phyloP scores from a whole-genome alignment of 2,329 filamentous ascomycete genomes.

The Phyllosticta paracitricarpa region DNA sequence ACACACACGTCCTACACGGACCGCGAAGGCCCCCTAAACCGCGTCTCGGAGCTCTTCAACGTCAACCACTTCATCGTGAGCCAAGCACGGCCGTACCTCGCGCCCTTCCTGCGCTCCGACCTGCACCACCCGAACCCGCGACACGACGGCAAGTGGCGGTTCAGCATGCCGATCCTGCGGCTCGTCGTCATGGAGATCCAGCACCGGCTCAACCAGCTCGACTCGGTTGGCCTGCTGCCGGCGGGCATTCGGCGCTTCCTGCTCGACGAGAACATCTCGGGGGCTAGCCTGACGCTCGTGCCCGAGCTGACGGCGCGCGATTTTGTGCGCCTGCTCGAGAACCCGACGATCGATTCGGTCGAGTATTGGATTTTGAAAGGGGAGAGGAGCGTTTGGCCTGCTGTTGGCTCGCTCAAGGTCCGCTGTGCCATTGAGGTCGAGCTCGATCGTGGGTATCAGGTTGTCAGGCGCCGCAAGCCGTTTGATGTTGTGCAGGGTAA shows the following conservation, averaged over 20 bases:
- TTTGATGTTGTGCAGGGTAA: constrained; percentile 25
- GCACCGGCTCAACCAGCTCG: constrained; percentile 71
- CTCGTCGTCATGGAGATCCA: constrained; percentile 68
- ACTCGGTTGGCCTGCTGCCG: constrained; percentile 65
- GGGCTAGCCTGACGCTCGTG: constrained; percentile 68
- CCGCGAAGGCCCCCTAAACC: constrained; percentile 56
- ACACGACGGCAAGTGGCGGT: constrained; percentile 48
- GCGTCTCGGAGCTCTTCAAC: constrained; percentile 76
- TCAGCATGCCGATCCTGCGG: constrained; percentile 48
- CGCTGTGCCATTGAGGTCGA: constrained; percentile 80
- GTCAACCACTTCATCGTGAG: constrained; percentile 94
- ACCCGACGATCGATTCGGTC: constrained; percentile 63
- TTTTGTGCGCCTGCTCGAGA: constrained; percentile 71
- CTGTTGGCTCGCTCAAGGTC: constrained; percentile 69
- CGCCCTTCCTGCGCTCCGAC: constrained; percentile 74
- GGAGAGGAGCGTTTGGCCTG: constrained; percentile 85
- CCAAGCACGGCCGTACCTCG: constrained; percentile 80
- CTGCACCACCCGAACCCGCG: constrained; percentile 61
- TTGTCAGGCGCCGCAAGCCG: constrained; percentile 50
- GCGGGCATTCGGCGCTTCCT: constrained; percentile 62
- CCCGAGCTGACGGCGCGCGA: constrained; percentile 66
- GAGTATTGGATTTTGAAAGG: constrained; percentile 80
- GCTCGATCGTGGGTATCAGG: constrained; percentile 74
- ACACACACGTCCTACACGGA: constrained; percentile 41
- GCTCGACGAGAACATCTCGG: constrained; percentile 73